A percentile compares a stretch with the other conserved stretches of the same genome.
These are phyloP conservation scores for Saccharata proteae DNA, from an alignment of 2,329 filamentous ascomycete species.

Conservation along the genomic window DNA sequence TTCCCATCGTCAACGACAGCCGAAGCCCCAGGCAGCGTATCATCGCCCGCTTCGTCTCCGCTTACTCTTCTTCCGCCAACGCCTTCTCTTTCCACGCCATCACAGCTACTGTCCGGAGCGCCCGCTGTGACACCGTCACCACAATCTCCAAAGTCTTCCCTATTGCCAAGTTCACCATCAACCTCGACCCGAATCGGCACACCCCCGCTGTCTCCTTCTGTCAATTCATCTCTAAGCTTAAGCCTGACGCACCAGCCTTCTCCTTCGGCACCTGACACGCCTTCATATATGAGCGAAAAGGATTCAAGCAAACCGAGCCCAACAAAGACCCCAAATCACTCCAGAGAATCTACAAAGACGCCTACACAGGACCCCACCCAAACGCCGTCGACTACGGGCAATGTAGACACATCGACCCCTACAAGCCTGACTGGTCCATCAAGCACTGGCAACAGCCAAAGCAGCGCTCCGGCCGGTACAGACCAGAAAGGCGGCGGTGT, in stretches of 20 bases:
- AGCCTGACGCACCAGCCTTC: neutral
- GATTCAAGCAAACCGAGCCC: conserved; percentile 1
- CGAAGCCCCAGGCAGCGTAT: neutral
- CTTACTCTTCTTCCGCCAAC: neutral
- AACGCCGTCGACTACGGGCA: conserved; percentile 1
- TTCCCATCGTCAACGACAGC: conserved; percentile 1
- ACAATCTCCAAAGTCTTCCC: neutral
- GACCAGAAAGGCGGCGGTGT: conserved; percentile 2
- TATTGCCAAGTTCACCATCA: neutral
- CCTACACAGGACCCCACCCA: neutral
- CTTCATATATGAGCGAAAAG: neutral
- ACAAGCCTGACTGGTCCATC: conserved; percentile 1
- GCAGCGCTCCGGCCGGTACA: neutral
- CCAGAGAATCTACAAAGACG: conserved; percentile 1
- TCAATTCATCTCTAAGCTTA: conserved; percentile 3
- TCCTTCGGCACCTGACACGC: conserved; percentile 1
- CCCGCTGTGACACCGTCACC: neutral
- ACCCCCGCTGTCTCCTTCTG: neutral
- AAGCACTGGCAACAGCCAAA: neutral
- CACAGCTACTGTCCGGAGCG: neutral
- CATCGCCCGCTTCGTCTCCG: neutral
- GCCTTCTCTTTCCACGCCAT: neutral
- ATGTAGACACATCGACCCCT: neutral
- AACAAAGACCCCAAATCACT: neutral
- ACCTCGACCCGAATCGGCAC: neutral